Percentiles rank a stretch among this genome's conserved stretches.
These are phyloP conservation scores for Sclerotinia glacialis DNA, from an alignment of 2,329 filamentous ascomycete genomes.

Conservation along the genomic window DNA sequence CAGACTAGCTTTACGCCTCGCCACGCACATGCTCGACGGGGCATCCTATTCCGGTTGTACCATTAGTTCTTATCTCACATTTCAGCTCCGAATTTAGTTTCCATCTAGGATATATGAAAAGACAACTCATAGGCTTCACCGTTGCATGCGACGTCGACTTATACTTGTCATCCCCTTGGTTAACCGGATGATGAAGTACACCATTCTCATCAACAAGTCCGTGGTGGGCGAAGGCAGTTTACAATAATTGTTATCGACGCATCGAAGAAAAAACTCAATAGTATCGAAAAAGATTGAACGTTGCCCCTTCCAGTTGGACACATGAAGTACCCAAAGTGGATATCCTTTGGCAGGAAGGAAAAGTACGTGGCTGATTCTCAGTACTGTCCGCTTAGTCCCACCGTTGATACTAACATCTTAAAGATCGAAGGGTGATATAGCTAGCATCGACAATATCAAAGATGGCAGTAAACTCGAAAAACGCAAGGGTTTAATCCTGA, in stretches of 20 bases:
- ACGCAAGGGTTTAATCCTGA: neutral
- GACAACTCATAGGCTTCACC: neutral
- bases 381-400: neutral
- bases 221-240: slow-evolving; percentile 4
- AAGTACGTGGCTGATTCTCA: slow-evolving; percentile 10
- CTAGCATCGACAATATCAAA: neutral
- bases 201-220: slow-evolving; percentile 9
- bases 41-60: slow-evolving; percentile 9
- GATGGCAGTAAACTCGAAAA: neutral
- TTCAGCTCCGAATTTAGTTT: slow-evolving; percentile 13
- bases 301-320: neutral
- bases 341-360: slow-evolving; percentile 9
- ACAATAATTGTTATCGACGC: slow-evolving; percentile 1
- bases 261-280: neutral
- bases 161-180: neutral
- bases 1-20: slow-evolving; percentile 1
- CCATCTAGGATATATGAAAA: slow-evolving; percentile 3
- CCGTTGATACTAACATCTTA: slow-evolving; percentile 1
- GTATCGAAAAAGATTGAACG: neutral
- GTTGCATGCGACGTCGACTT: neutral
- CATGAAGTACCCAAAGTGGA: slow-evolving; percentile 19
- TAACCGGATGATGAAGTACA: slow-evolving; percentile 3
- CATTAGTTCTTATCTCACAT: slow-evolving; percentile 13
- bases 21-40: neutral
- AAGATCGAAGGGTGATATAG: slow-evolving; percentile 6